Conservation (phyloP, 108 stramenopile species). For the Fistulifera solaris region DNA sequence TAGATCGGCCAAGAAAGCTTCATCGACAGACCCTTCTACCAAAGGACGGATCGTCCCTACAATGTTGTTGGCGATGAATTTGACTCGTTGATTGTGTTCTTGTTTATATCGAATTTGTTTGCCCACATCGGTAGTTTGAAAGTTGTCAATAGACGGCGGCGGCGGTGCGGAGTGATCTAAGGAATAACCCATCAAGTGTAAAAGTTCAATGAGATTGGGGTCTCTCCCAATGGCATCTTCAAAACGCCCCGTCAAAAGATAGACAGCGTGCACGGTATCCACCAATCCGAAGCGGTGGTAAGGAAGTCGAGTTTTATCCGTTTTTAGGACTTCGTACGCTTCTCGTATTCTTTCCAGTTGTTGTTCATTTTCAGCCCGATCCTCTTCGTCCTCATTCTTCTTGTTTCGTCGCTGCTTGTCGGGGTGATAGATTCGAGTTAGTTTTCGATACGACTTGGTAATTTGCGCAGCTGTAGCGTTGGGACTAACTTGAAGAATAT, state of each 20-base stretch:
- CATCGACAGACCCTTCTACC: conserved; percentile 52
- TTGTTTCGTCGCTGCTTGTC: conserved; percentile 40
- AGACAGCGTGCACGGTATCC: conserved; percentile 38
- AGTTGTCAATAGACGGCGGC: background rate
- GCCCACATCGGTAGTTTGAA: background rate
- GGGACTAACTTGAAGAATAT: conserved; percentile 51
- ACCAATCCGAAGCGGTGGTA: conserved; percentile 67
- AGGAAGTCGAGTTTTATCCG: conserved; percentile 60
- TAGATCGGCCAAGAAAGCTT: conserved; percentile 24
- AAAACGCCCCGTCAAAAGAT: conserved; percentile 36
- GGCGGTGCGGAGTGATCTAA: background rate
- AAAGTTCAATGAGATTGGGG: conserved; percentile 11
- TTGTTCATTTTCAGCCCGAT: conserved; percentile 17
- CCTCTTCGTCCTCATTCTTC: conserved; percentile 1
- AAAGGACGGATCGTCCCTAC: conserved; percentile 66
- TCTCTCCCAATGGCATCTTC: background rate
- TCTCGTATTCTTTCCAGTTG: conserved; percentile 33
- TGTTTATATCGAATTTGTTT: background rate
- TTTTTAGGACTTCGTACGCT: conserved; percentile 65
- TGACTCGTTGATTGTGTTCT: conserved; percentile 25
- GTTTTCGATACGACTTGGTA: conserved; percentile 44
- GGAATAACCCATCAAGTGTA: conserved; percentile 32
- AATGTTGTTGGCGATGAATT: conserved; percentile 34
- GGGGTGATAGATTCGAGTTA: conserved; percentile 71
- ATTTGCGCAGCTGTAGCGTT: conserved; percentile 74